Conservation (phyloP, 768 basidiomycete genomes). For the Leucosporidium yakuticum region DNA sequence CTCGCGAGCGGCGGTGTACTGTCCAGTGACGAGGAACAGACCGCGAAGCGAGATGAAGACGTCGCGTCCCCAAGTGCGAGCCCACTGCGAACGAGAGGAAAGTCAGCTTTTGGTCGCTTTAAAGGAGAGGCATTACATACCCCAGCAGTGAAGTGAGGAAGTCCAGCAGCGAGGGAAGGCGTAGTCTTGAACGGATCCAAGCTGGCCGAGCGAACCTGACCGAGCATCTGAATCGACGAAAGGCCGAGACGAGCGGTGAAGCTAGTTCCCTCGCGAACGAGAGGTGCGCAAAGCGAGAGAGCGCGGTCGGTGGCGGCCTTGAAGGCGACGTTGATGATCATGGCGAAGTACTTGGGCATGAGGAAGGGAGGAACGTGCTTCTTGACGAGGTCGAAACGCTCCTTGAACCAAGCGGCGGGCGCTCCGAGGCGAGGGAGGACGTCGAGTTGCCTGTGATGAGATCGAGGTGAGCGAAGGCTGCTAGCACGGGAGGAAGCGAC, state of each 20-base stretch:
- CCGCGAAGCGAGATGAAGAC: conserved; percentile 51
- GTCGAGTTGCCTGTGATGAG: conserved; percentile 46
- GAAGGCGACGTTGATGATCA: conserved; percentile 84
- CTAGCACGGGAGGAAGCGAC: conserved; percentile 12
- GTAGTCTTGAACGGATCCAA: conserved; percentile 59
- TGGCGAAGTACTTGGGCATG: conserved; percentile 92
- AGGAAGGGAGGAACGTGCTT: conserved; percentile 71
- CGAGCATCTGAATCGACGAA: conserved; percentile 66
- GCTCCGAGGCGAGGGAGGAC: conserved; percentile 62
- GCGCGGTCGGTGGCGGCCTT: conserved; percentile 78
- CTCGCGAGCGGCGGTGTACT: conserved; percentile 70
- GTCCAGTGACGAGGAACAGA: conserved; percentile 86
- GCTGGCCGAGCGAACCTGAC: conserved; percentile 81
- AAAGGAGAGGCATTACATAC: conserved; percentile 5
- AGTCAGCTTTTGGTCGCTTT: background rate
- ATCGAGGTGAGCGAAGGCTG: conserved; percentile 49
- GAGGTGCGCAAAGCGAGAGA: conserved; percentile 81
- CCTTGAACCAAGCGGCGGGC: conserved; percentile 76
- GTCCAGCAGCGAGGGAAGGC: conserved; percentile 84
- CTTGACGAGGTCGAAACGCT: conserved; percentile 79
- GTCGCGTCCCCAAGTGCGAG: conserved; percentile 87
- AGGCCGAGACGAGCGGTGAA: conserved; percentile 88
- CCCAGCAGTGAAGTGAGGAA: conserved; percentile 84
- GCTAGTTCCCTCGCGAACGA: conserved; percentile 71
- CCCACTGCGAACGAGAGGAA: conserved; percentile 53